Percentiles rank a stretch among this genome's conserved stretches.
Evolutionary conservation across 2,329 filamentous ascomycete genomes (phyloP).

Genomic region (Gyromitra esculenta): DNA sequence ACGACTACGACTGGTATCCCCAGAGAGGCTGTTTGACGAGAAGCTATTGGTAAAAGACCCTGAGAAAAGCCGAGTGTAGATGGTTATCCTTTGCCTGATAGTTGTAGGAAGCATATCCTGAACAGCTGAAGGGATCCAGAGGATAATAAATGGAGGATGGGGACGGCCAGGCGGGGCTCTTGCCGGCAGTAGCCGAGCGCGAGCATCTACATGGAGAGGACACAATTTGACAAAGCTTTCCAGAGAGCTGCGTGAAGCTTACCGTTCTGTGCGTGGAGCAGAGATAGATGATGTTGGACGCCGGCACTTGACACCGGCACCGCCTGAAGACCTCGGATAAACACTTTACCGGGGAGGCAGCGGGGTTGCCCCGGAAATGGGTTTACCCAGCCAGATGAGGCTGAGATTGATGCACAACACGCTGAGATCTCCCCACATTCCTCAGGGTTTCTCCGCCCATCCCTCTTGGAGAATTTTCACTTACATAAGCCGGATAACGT

Average conservation of each 20-base stretch:
- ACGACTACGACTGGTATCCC: not conserved
- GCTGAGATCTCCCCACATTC: not conserved
- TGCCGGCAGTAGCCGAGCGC: not conserved
- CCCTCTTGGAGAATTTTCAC: no score
- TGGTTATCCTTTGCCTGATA: not conserved
- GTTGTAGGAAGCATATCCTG: slow-evolving; percentile 2
- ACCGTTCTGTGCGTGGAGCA: not conserved
- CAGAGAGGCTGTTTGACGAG: not conserved
- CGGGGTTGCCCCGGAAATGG: not conserved
- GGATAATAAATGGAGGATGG: slow-evolving; percentile 4
- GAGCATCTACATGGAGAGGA: not conserved
- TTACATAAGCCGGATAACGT: no score
- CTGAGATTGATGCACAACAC: not conserved
- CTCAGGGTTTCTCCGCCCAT: not conserved
- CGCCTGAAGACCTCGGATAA: not conserved
- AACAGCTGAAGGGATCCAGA: not conserved
- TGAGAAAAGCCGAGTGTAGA: not conserved
- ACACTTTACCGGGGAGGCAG: not conserved
- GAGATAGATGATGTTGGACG: not conserved
- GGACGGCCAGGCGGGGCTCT: not conserved
- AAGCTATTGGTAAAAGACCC: not conserved
- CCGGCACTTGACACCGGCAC: not conserved
- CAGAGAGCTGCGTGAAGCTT: not conserved
- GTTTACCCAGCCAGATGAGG: not conserved
- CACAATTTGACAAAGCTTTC: slow-evolving; percentile 3